phyloP scores from a whole-genome alignment of 2,329 filamentous ascomycete genomes.

The Metarhizium rileyi region DNA sequence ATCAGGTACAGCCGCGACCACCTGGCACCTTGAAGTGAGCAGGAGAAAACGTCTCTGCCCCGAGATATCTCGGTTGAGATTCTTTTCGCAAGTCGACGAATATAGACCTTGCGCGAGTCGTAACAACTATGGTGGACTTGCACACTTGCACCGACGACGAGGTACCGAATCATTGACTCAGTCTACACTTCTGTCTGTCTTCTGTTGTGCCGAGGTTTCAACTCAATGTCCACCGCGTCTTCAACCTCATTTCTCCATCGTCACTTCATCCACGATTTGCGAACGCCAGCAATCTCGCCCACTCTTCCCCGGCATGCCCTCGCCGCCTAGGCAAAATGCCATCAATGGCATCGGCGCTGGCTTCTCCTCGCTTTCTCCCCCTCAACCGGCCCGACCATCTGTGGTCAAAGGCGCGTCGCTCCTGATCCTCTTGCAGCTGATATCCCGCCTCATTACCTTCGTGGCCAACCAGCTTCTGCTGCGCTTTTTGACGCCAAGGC shows the following conservation, averaged over 20 bases:
- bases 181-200: too few relatives aligned
- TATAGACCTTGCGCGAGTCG: too few relatives aligned
- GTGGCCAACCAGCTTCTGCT: constrained; percentile 84
- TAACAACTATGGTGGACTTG: too few relatives aligned
- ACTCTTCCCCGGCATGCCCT: background rate
- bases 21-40: too few relatives aligned
- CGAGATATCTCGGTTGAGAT: too few relatives aligned
- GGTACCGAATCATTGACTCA: too few relatives aligned
- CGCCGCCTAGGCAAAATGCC: background rate
- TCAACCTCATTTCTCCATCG: background rate
- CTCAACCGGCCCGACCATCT: constrained; percentile 13
- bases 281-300: background rate
- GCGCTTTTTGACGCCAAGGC: constrained; percentile 73
- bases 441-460: constrained; percentile 83
- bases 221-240: background rate
- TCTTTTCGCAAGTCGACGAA: too few relatives aligned
- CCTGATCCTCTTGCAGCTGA: constrained; percentile 79
- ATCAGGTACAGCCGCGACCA: too few relatives aligned
- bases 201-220: too few relatives aligned
- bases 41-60: too few relatives aligned
- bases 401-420: constrained; percentile 66
- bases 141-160: too few relatives aligned
- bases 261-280: background rate
- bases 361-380: too few relatives aligned
- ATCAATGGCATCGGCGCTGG: background rate